Evolutionary conservation across 495 filamentous ascomycete genomes (phyloP).

Genomic region (Xylaria venustula): DNA sequence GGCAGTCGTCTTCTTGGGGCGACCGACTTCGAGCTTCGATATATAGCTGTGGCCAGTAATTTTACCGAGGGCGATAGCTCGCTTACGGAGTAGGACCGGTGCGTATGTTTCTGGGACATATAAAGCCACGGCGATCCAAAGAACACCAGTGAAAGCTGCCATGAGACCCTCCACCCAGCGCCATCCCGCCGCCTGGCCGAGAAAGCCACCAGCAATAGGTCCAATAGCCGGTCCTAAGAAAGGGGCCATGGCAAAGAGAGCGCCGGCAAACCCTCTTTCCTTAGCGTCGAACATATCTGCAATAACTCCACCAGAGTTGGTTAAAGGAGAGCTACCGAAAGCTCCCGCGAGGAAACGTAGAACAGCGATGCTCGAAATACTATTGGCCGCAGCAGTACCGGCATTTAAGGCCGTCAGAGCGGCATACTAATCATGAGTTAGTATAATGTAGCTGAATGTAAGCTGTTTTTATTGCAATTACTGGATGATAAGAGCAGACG

Average conservation of each 20-base stretch:
- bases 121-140: slow-evolving; percentile 54
- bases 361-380: slow-evolving; percentile 64
- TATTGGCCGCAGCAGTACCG: slow-evolving; percentile 60
- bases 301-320: slow-evolving; percentile 72
- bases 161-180: slow-evolving; percentile 64
- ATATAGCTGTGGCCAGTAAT: slow-evolving; percentile 58
- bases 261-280: slow-evolving; percentile 63
- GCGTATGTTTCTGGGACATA: slow-evolving; percentile 76
- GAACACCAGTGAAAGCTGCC: slow-evolving; percentile 61
- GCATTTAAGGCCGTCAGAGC: slow-evolving; percentile 69
- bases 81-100: slow-evolving; percentile 58
- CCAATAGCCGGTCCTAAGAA: slow-evolving; percentile 66
- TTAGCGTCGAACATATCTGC: slow-evolving; percentile 68
- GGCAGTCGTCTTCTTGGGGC: slow-evolving; percentile 26
- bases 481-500: no score
- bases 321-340: slow-evolving; percentile 73
- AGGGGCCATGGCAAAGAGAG: slow-evolving; percentile 64
- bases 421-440: slow-evolving; percentile 28
- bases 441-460: no score
- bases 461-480: no score
- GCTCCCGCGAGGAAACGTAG: slow-evolving; percentile 77
- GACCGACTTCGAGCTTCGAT: slow-evolving; percentile 41
- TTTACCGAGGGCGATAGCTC: slow-evolving; percentile 58
- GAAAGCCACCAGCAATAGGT: slow-evolving; percentile 58
- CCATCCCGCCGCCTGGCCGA: slow-evolving; percentile 60